Conservation (phyloP, 2,329 filamentous ascomycete species). For the Diplodia scrobiculata region DNA sequence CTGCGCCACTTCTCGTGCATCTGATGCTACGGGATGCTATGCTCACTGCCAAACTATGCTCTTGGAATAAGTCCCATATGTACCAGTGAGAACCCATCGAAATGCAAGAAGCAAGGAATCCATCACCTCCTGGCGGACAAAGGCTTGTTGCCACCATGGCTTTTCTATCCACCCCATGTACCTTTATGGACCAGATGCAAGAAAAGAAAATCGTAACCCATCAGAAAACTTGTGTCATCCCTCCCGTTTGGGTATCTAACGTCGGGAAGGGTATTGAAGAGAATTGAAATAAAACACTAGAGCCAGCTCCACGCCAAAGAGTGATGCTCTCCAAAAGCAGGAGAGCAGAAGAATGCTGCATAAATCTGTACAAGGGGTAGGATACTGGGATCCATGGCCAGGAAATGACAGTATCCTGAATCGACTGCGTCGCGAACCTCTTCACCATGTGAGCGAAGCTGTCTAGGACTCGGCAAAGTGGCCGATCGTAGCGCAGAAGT, state of each 20-base stretch:
- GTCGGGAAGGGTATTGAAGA: conserved; percentile 17
- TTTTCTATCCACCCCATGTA: conserved; percentile 24
- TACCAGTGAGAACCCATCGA: conserved; percentile 1
- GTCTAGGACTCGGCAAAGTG: conserved; percentile 30
- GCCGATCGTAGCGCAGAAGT: conserved; percentile 54
- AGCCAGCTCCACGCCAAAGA: conserved; percentile 22
- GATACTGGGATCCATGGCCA: conserved; percentile 2
- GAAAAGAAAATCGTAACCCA: conserved; percentile 17
- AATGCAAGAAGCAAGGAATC: conserved; percentile 15
- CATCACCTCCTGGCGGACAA: neutral
- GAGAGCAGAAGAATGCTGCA: conserved; percentile 16
- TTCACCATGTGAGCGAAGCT: neutral
- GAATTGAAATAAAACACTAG: conserved; percentile 17
- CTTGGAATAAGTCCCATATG: conserved; percentile 15
- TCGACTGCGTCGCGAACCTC: neutral
- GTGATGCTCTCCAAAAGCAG: conserved; percentile 9
- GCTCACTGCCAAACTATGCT: conserved; percentile 11
- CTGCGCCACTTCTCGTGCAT: conserved; percentile 10
- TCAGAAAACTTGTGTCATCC: neutral
- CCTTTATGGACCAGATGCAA: conserved; percentile 5
- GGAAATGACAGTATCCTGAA: conserved; percentile 22
- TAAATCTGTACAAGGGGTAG: conserved; percentile 22
- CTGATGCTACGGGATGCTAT: conserved; percentile 16
- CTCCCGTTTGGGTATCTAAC: conserved; percentile 21
- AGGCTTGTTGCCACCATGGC: neutral